A percentile compares a stretch with the other conserved stretches of the same genome.
Conservation (phyloP, 129 eudicot genomes). For the Chrysanthemum makinoi region DNA sequence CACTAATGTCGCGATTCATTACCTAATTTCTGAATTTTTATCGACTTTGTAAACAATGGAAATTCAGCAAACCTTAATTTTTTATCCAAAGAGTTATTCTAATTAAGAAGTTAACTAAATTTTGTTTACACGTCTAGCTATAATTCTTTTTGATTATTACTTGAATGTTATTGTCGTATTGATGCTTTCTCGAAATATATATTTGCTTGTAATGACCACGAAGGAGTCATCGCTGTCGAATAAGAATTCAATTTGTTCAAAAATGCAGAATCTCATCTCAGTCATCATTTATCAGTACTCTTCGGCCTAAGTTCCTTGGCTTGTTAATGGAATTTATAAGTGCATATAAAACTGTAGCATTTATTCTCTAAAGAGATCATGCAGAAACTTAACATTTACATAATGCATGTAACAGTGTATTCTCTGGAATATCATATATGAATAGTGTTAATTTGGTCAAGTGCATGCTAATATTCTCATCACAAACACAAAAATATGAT, state of each 20-base stretch:
- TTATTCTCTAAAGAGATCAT: slow-evolving; percentile 5
- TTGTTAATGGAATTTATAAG: background rate
- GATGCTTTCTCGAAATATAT: too few relatives aligned
- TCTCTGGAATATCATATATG: slow-evolving; percentile 17
- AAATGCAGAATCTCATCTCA: background rate
- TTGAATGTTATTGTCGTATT: too few relatives aligned
- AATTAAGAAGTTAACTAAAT: too few relatives aligned
- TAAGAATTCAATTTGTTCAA: slow-evolving; percentile 11
- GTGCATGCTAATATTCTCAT: background rate
- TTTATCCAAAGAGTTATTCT: too few relatives aligned
- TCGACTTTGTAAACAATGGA: background rate
- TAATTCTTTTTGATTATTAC: too few relatives aligned
- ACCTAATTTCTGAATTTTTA: slow-evolving; percentile 13
- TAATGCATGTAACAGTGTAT: slow-evolving; percentile 14
- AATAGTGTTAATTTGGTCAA: background rate
- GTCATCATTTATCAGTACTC: too few relatives aligned
- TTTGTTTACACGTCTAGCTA: too few relatives aligned
- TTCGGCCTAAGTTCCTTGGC: too few relatives aligned
- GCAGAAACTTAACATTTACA: slow-evolving; percentile 14
- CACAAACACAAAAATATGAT: background rate
- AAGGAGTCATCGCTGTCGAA: slow-evolving; percentile 27
- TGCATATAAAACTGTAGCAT: slow-evolving; percentile 20
- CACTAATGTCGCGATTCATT: slow-evolving; percentile 16
- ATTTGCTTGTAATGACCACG: slow-evolving; percentile 10
- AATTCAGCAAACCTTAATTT: too few relatives aligned